Base-by-base conservation (phyloP, 495 filamentous ascomycete genomes). In the Penicillium canariense region DNA sequence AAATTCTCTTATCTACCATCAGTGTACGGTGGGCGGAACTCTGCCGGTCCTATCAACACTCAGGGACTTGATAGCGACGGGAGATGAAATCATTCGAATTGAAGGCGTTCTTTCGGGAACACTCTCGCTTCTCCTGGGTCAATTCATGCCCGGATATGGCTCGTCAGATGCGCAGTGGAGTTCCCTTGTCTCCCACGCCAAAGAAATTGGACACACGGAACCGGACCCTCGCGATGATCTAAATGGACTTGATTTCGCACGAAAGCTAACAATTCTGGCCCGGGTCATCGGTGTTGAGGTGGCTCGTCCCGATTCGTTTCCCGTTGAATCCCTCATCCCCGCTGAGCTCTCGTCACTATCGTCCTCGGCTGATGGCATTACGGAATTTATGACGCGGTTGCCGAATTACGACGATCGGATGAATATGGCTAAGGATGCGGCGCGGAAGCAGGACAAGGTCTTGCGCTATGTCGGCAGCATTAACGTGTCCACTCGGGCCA, bases 81-180 rank as follows among this genome's bases (percentile, higher is more conserved):
- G 94, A 17, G 94, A 97, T 65, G 76, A 89, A 63, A 85, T 97
- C 1, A 84, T 77, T 50, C 88, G 83, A 66, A 95, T 98, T 55
- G 93, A 97, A 77, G 94, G 93, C 52, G 91, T 98, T 96, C 93
- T 80, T 75, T 96, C 15, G 94, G 96, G 80, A 92, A 97, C 76
- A 86, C 80, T 52, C 91, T 96, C 66, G 83, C 87, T 39, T 17
- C 42, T 61, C 5, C 38, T 61, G 14, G 54, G 48, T 10, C 44
- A 40, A 4, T 61, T 48, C 10, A 58, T 61, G 59, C 89, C 89
- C 0, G 79, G 82, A 1, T 71, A 76, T 17, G 84, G 82, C 11
- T 36, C 56, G 25, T 52, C 65, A 0, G 65, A 73, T n/a, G 42
- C 83, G 14, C 84, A 83, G 60, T 97, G 92, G 83, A 91, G 88